These are phyloP conservation scores for Cercospora brassicicola DNA, from an alignment of 2,329 filamentous ascomycete genomes.

Conservation along the genomic window DNA sequence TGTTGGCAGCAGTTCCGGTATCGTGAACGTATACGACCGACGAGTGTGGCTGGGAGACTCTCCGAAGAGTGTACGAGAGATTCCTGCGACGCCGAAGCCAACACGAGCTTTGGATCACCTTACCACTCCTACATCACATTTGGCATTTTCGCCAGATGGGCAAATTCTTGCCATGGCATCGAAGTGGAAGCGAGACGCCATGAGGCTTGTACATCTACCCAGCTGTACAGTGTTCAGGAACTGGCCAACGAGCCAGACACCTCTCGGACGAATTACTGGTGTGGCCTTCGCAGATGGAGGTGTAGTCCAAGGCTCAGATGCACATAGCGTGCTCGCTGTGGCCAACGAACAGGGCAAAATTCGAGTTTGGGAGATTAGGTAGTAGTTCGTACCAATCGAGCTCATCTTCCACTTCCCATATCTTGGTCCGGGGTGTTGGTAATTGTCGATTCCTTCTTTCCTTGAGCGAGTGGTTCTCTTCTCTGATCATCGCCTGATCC, in stretches of 20 bases:
- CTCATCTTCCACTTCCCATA: neutral
- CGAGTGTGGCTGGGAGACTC: constrained; percentile 53
- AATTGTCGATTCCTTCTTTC: neutral
- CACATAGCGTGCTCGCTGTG: constrained; percentile 65
- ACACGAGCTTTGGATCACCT: constrained; percentile 77
- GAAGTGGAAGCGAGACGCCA: constrained; percentile 81
- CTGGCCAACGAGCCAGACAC: constrained; percentile 91
- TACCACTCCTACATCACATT: constrained; percentile 76
- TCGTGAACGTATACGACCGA: constrained; percentile 92
- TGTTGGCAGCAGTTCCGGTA: constrained; percentile 79
- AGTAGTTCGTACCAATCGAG: constrained; percentile 5
- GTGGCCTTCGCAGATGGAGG: constrained; percentile 50
- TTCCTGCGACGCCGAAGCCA: constrained; percentile 71
- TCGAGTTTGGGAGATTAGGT: constrained; percentile 78
- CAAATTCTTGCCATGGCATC: constrained; percentile 86
- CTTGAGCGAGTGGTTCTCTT: neutral
- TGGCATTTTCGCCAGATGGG: constrained; percentile 83
- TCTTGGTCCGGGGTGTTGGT: neutral
- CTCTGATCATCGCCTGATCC: constrained; percentile 1
- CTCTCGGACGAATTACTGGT: constrained; percentile 74
- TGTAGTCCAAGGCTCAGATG: constrained; percentile 42
- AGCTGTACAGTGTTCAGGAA: constrained; percentile 93
- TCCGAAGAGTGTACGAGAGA: constrained; percentile 17
- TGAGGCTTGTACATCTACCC: constrained; percentile 84
- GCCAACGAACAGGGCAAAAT: constrained; percentile 89